Percentiles rank a stretch among this genome's conserved stretches.
phyloP scores from a whole-genome alignment of 2,329 filamentous ascomycete genomes.

The Xylariaceae sp. region DNA sequence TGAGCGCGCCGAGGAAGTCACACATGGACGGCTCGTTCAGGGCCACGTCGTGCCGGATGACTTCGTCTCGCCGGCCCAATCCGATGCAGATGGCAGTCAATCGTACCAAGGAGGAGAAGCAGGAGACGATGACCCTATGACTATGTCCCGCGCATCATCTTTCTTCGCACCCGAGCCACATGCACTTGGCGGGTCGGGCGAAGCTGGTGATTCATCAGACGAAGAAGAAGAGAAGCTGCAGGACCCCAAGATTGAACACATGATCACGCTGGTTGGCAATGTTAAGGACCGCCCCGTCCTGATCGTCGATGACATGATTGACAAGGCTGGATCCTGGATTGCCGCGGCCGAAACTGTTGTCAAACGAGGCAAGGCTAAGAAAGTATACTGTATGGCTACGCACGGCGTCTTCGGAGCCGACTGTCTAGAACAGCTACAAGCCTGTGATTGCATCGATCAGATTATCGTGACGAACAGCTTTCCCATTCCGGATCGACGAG shows the following conservation, averaged over 20 bases:
- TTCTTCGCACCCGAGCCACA: conserved; percentile 75
- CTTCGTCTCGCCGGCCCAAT: conserved; percentile 78
- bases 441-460: conserved; percentile 89
- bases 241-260: conserved; percentile 83
- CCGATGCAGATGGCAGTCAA: conserved; percentile 64
- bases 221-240: conserved; percentile 92
- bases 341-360: conserved; percentile 96
- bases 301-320: conserved; percentile 98
- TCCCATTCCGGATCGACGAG: conserved; percentile 79
- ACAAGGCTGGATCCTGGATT: conserved; percentile 96
- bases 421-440: conserved; percentile 86
- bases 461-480: conserved; percentile 98
- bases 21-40: conserved; percentile 87
- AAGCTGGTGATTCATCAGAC: conserved; percentile 82
- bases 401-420: conserved; percentile 94
- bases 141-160: conserved; percentile 77
- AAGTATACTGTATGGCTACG: conserved; percentile 96
- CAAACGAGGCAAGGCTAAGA: conserved; percentile 88
- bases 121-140: conserved; percentile 80
- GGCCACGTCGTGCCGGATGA: conserved; percentile 96
- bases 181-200: conserved; percentile 81
- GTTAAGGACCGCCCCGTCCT: conserved; percentile 88
- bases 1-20: conserved; percentile 84
- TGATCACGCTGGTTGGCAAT: conserved; percentile 96
- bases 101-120: conserved; percentile 46